Percentiles rank a stretch among this genome's conserved stretches.
Evolutionary conservation across 2,329 filamentous ascomycete genomes (phyloP).

Genomic region (Falciphora oryzae): DNA sequence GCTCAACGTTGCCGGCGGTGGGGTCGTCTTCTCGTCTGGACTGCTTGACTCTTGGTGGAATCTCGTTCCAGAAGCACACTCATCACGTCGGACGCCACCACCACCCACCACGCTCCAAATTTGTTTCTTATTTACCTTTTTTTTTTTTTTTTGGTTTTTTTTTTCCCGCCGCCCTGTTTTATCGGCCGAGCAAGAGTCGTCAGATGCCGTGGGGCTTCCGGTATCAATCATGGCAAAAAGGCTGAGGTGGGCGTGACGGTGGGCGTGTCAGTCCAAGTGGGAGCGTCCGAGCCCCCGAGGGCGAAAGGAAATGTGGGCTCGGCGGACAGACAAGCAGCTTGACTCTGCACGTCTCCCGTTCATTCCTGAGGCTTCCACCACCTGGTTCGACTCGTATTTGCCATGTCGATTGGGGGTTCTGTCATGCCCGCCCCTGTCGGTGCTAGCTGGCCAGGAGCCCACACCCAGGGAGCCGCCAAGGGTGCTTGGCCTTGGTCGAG

Average conservation of each 20-base stretch:
- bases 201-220: neutral
- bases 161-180: neutral
- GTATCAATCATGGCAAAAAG: neutral
- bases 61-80: neutral
- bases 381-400: neutral
- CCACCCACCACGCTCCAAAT: neutral
- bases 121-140: neutral
- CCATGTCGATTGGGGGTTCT: neutral
- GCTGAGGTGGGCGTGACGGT: constrained; percentile 4
- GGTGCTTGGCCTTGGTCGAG: neutral
- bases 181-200: too few relatives aligned
- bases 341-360: neutral
- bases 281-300: neutral
- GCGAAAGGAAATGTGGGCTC: neutral
- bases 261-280: constrained; percentile 4
- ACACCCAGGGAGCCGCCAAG: neutral
- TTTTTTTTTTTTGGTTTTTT: neutral
- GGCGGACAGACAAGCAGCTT: neutral
- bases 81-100: neutral
- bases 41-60: neutral
- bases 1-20: too few relatives aligned
- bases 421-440: neutral
- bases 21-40: neutral
- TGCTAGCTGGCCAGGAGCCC: neutral
- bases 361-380: neutral